Evolutionary conservation across 2,329 filamentous ascomycete species (phyloP).

Genomic region (Cladophialophora chaetospira): DNA sequence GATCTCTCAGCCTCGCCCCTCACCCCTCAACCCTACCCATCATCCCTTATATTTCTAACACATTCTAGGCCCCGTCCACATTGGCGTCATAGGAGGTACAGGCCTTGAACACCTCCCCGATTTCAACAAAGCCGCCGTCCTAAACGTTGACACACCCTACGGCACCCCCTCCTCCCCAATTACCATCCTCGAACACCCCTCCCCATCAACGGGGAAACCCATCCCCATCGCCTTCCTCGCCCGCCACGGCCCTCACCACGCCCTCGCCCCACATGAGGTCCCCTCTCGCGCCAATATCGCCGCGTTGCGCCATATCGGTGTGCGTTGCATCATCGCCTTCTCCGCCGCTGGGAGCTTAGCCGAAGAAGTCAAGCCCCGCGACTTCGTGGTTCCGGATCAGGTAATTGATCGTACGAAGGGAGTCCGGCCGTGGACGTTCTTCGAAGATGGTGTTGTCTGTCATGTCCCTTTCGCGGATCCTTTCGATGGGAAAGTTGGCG

Average conservation of each 20-base stretch:
- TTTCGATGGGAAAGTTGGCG: conserved; percentile 77
- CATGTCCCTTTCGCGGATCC: conserved; percentile 96
- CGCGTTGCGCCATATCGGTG: conserved; percentile 87
- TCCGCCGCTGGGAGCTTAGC: conserved; percentile 90
- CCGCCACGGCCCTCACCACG: conserved; percentile 85
- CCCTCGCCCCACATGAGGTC: conserved; percentile 92
- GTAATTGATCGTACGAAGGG: conserved; percentile 98
- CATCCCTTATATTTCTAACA: not conserved
- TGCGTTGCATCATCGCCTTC: conserved; percentile 90
- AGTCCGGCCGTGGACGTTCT: conserved; percentile 91
- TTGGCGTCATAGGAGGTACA: conserved; percentile 91
- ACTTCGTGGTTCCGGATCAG: conserved; percentile 96
- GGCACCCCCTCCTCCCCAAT: conserved; percentile 76
- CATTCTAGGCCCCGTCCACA: conserved; percentile 68
- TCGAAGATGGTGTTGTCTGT: conserved; percentile 77
- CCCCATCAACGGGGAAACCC: conserved; percentile 63
- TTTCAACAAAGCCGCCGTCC: conserved; percentile 78
- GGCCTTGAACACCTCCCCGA: conserved; percentile 84
- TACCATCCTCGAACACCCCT: conserved; percentile 83
- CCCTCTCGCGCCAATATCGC: conserved; percentile 93
- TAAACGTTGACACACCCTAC: conserved; percentile 84
- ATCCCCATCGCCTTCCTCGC: conserved; percentile 84
- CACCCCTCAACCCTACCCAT: not conserved
- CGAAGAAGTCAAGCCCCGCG: conserved; percentile 90
- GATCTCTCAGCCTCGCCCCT: not conserved